Base-by-base conservation (phyloP, 202 grass and related monocot species). In the Digitaria exilis region DNA sequence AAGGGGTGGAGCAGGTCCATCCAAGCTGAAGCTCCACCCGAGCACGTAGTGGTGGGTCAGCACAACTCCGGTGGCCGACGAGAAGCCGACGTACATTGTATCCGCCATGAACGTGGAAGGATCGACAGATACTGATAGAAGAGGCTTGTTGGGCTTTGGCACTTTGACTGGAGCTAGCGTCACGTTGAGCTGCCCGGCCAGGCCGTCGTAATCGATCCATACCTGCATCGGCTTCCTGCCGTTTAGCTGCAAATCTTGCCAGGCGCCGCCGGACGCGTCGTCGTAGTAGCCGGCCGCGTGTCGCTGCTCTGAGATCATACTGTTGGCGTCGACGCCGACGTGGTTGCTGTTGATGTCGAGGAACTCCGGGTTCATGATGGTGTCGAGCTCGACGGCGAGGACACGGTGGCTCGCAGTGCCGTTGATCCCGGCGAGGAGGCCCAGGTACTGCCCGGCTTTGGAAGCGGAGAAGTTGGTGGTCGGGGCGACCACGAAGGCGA, bases 21-120 rank as follows among this genome's bases (percentile, higher is more conserved):
- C 81, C 7, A 88, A 12, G 81, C 41, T 31, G 75, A 88, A 84
- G 75, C 87, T 88, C 87, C 87, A 88, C 21, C 87, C 81, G 30
- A 84, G 81, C 31, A 88, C 51, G 34, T 84, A 88, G 76, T 88
- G 81, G 69, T 10, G 69, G 0, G 81, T 84, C 31, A 0, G 0
- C 22, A 68, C 2, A 49, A 73, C 48, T 7, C 87, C 69, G 0
- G 81, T 55, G 0, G 69, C 10, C 19, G 76, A 80, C 3, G 87
- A 88, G 76, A 88, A 88, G 81, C 87, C 87, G 25, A 69, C 24
- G 25, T 62, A 88, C 69, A 80, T 63, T 1, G 34, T 26, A 0
- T 80, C 81, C 15, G 9, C 32, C 19, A 84, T 21, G 60, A 76
- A 11, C 9, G 18, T 54, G 52, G 76, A 80, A 9, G 75, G 69